Evolutionary conservation across 192 early-diverging fungal genomes (phyloP).

Genomic region (Coemansia sp.): DNA sequence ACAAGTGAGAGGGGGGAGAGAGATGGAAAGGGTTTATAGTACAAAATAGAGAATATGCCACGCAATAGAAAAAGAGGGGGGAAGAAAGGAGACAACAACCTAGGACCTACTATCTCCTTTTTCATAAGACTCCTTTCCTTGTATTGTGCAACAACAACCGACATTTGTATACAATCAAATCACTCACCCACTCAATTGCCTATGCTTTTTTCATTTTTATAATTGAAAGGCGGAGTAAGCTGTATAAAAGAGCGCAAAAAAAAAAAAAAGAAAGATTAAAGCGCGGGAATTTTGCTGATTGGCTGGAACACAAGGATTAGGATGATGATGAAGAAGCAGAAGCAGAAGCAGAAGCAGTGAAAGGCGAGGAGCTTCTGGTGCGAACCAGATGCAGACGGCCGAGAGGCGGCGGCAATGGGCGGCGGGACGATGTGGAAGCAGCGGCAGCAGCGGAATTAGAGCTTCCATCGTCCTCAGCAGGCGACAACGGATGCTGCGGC

Average conservation of each 20-base stretch:
- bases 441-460: constrained; percentile 4
- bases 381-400: constrained; percentile 37
- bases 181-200: background rate
- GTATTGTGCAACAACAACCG: too few relatives aligned
- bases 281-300: background rate
- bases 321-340: background rate
- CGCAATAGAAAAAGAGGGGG: too few relatives aligned
- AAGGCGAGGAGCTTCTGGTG: constrained; percentile 22
- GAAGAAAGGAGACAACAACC: too few relatives aligned
- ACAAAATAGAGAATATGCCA: background rate
- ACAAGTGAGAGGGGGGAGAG: too few relatives aligned
- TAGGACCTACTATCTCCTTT: too few relatives aligned
- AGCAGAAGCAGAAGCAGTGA: constrained; percentile 9
- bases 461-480: background rate
- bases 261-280: background rate
- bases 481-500: constrained; percentile 4
- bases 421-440: background rate
- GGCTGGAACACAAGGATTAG: background rate
- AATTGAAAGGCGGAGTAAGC: too few relatives aligned
- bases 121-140: too few relatives aligned
- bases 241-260: background rate
- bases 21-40: background rate
- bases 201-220: too few relatives aligned
- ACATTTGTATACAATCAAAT: too few relatives aligned
- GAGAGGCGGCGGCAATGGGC: constrained; percentile 17